phyloP scores from a whole-genome alignment of 345 rosid genomes.

The Camelina sativa region DNA sequence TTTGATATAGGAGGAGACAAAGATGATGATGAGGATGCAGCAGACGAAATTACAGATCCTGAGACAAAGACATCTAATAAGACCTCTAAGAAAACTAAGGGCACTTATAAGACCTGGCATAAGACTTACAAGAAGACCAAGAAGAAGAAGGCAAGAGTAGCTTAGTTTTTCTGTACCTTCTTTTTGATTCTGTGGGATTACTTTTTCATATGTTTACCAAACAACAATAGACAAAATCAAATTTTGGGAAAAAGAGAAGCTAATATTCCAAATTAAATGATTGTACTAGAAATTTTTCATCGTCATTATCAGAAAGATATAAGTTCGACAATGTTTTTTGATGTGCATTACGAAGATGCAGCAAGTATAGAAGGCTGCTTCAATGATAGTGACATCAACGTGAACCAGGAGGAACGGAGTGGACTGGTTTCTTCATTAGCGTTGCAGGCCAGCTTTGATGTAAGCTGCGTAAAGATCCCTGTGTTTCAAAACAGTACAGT shows the following conservation, averaged over 20 bases:
- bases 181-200: not conserved
- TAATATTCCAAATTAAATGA: conserved; percentile 12
- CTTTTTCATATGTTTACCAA: conserved; percentile 12
- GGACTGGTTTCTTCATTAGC: conserved; percentile 20
- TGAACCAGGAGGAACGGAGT: conserved; percentile 12
- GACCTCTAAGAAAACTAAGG: conserved; percentile 39
- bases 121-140: conserved; percentile 47
- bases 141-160: conserved; percentile 44
- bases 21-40: conserved; percentile 41
- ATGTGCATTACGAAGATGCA: conserved; percentile 23
- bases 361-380: conserved; percentile 28
- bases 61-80: conserved; percentile 34
- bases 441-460: conserved; percentile 89
- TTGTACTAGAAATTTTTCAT: not conserved
- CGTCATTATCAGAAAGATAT: conserved; percentile 11
- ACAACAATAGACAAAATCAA: conserved; percentile 15
- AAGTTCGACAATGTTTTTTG: not conserved
- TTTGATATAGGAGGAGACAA: conserved; percentile 44
- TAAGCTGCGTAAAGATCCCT: conserved; percentile 97
- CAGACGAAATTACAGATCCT: conserved; percentile 35
- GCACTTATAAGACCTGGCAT: conserved; percentile 45
- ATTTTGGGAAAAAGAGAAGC: not conserved
- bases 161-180: not conserved
- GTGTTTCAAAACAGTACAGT: conserved; percentile 38
- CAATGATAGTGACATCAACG: conserved; percentile 20